Evolutionary conservation across 177 flowering plant genomes (phyloP).

Genomic region (Vitis hybrid): DNA sequence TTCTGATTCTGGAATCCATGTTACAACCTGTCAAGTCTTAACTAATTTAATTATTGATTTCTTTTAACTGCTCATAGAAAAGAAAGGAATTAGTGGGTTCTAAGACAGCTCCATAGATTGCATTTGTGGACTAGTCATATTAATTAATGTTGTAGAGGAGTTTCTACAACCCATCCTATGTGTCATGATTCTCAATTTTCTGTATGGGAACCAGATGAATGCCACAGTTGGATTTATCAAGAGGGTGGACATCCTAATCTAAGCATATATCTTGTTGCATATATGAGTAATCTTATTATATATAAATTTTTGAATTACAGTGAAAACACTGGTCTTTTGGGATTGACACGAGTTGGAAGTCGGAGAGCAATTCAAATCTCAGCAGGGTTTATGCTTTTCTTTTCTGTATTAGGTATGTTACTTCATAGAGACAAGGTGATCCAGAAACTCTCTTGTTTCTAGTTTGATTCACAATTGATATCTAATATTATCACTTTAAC

Average conservation of each 20-base stretch:
- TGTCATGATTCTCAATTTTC: background rate
- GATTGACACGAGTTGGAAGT: conserved; percentile 67
- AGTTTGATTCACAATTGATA: background rate
- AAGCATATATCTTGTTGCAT: background rate
- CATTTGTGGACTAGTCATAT: no score
- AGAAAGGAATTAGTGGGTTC: no score
- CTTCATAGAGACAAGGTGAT: background rate
- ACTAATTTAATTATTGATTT: background rate
- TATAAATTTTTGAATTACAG: conserved; percentile 22
- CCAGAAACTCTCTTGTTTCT: background rate
- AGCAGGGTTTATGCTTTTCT: conserved; percentile 71
- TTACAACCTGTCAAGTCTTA: background rate
- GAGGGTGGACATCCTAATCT: background rate
- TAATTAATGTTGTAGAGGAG: no score
- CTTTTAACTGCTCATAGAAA: background rate
- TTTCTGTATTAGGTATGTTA: conserved; percentile 58
- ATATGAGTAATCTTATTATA: background rate
- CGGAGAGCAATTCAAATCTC: conserved; percentile 66
- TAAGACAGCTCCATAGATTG: no score
- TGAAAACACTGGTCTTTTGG: conserved; percentile 78
- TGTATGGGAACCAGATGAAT: background rate
- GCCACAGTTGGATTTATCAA: background rate
- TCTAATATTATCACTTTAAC: no score
- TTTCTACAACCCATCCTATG: background rate
- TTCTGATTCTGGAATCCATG: background rate